Evolutionary conservation across 768 basidiomycete species (phyloP), one percentile per base, ranked within the genome.

Genomic region (Lanmaoa pseudosensibilis): DNA sequence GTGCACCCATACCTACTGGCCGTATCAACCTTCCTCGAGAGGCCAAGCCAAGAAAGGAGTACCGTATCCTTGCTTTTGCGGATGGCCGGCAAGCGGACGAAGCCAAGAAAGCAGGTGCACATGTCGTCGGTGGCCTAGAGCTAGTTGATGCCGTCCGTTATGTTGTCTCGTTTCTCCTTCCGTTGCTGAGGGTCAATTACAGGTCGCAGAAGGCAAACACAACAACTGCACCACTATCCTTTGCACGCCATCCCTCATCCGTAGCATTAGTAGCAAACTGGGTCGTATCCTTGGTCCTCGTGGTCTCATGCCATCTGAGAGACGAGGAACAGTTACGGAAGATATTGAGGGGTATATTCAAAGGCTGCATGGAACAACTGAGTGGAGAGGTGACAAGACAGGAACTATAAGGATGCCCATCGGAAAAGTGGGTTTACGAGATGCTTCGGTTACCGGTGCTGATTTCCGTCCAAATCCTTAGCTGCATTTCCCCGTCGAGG

Each of bases 261-360:
- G 84, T 44, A 74, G 85, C 33, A 91, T 98, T 58, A 87, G 88
- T 13, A 85, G 89, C 5, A 86, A 83, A 65, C 80, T 98, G 3
- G 94, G 85, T 71, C 75, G 91, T 75, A 74, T 88, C 72, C 77
- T 90, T 74, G 85, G 96, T 64, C 95, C 94, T 40, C 84, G 92
- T 50, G 96, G 96, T 54, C 75, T 98, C 44, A 97, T 99, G 95
- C 97, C 97, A 12, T 90, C 91, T 8, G 92, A 89, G 59, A 86
- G 94, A 70, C 82, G 94, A 55, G 97, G 97, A 5, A 95, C 95
- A 1, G 96, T 98, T 19, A 92, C 92, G 2, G 90, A 94, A 48
- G 92, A 98, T 57, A 79, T 98, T 40, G 86, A 80, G 15, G 85
- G 85, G 13, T 95, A 90, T 60, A 85, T 99, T 54, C 80, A 83